Evolutionary conservation across 2,329 filamentous ascomycete species (phyloP).

Genomic region (Talaromyces sp.): DNA sequence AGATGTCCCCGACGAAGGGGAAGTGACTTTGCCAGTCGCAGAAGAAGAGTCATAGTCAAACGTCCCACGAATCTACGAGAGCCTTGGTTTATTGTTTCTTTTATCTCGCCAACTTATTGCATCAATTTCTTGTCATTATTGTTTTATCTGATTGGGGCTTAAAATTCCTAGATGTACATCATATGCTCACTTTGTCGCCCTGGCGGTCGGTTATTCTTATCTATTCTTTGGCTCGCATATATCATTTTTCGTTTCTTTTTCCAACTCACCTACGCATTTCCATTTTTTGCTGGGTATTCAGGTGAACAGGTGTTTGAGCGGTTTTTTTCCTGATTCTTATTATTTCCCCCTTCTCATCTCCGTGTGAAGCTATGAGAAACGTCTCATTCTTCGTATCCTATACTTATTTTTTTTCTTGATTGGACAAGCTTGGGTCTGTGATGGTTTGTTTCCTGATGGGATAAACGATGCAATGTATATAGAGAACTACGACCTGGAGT

Average conservation of each 20-base stretch:
- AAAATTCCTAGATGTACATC: constrained; percentile 16
- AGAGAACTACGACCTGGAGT: not conserved
- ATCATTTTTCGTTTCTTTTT: not conserved
- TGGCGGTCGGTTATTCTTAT: constrained; percentile 15
- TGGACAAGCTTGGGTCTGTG: not conserved
- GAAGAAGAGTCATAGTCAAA: constrained; percentile 4
- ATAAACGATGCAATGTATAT: constrained; percentile 6
- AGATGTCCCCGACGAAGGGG: constrained; percentile 17
- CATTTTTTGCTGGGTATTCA: not conserved
- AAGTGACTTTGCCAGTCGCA: not conserved
- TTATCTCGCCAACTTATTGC: not conserved
- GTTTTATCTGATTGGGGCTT: constrained; percentile 7
- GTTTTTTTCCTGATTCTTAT: not conserved
- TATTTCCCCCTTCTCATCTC: not conserved
- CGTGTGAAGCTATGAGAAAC: not conserved
- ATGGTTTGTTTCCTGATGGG: not conserved
- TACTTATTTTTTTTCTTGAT: not conserved
- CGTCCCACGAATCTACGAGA: constrained; percentile 15
- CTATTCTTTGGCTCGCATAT: constrained; percentile 4
- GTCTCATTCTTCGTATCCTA: not conserved
- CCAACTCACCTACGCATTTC: not conserved
- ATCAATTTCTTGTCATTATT: constrained; percentile 7
- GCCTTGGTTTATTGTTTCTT: constrained; percentile 7
- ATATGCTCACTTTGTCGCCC: constrained; percentile 13
- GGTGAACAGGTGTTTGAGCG: not conserved